Conservation (phyloP, 176 grass and related monocot genomes). For the Phyllostachys edulis region DNA sequence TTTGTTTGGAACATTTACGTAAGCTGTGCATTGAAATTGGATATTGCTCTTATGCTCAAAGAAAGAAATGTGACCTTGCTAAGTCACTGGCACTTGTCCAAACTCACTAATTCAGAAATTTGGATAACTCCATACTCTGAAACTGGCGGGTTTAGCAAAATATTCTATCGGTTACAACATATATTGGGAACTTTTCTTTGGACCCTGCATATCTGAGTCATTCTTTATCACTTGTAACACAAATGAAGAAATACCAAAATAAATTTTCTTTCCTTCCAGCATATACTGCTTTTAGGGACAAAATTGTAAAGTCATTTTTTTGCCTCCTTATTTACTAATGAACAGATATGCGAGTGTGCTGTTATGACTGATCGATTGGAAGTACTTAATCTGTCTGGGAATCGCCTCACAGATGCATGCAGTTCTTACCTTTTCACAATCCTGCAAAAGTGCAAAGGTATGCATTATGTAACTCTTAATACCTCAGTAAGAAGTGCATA, state of each 20-base stretch:
- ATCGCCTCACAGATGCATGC: slow-evolving; percentile 93
- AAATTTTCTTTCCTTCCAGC: not conserved
- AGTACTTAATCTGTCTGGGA: slow-evolving; percentile 93
- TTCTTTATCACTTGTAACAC: not conserved
- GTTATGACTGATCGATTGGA: slow-evolving; percentile 74
- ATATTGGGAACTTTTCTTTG: not conserved
- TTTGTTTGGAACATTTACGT: not conserved
- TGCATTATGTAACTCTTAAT: not conserved
- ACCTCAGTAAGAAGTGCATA: not conserved
- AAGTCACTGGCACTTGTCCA: not conserved
- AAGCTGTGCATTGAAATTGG: not conserved
- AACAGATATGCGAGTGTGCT: slow-evolving; percentile 90
- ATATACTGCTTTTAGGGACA: not conserved
- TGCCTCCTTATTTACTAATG: slow-evolving; percentile 29
- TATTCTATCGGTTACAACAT: not conserved
- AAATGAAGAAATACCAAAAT: slow-evolving; percentile 7
- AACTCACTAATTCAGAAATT: not conserved
- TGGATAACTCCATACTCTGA: not conserved
- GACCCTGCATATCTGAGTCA: not conserved
- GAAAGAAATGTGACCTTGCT: not conserved
- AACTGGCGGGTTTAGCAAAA: not conserved
- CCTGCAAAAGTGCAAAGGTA: slow-evolving; percentile 90
- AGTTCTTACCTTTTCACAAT: slow-evolving; percentile 95
- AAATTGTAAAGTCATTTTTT: not conserved
- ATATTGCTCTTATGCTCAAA: not conserved